Conservation (phyloP, 192 early-diverging fungal species). For the Backusella australiensis region DNA sequence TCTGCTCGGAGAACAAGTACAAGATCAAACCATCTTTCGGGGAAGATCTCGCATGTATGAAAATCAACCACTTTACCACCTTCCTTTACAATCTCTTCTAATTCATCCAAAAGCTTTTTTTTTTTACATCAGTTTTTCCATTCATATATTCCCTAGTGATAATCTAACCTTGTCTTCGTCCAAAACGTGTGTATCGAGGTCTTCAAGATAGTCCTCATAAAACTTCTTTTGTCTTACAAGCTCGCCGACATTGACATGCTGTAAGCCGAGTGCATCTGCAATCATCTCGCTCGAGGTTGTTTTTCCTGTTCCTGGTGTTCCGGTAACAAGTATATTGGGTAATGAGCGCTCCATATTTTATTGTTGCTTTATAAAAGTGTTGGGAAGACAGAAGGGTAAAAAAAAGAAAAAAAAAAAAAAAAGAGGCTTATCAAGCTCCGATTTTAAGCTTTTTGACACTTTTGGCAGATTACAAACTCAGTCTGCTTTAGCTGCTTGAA, state of each 20-base stretch:
- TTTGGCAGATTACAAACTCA: too few species aligned
- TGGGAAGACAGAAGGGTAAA: neutral
- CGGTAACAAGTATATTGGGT: slow-evolving; percentile 84
- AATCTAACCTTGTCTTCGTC: slow-evolving; percentile 85
- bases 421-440: neutral
- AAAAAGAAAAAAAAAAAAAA: neutral
- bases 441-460: too few species aligned
- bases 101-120: slow-evolving; percentile 79
- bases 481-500: too few species aligned
- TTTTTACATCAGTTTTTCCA: neutral
- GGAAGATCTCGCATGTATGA: slow-evolving; percentile 95
- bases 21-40: slow-evolving; percentile 97
- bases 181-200: slow-evolving; percentile 84
- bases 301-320: slow-evolving; percentile 85
- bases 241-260: slow-evolving; percentile 83
- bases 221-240: slow-evolving; percentile 84
- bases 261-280: slow-evolving; percentile 67
- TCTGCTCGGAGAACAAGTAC: slow-evolving; percentile 86
- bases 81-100: slow-evolving; percentile 75
- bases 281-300: slow-evolving; percentile 78
- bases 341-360: slow-evolving; percentile 25
- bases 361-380: neutral
- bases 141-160: neutral
- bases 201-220: slow-evolving; percentile 83
- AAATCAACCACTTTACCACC: slow-evolving; percentile 93